Evolutionary conservation across 176 grass and related monocot species (phyloP).

Genomic region (Oryza coarctata): DNA sequence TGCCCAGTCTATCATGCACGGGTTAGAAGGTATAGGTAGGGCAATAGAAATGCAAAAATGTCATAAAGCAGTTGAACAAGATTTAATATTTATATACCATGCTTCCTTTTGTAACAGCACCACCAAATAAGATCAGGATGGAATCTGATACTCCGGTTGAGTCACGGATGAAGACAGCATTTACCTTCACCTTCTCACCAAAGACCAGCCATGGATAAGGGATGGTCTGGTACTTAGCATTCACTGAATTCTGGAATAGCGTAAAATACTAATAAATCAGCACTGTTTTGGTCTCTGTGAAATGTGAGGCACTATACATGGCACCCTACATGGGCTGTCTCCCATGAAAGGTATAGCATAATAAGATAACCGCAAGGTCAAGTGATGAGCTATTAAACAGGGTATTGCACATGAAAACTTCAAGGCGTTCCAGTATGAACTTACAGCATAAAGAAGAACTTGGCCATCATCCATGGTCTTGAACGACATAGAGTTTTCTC

Average conservation of each 20-base stretch:
- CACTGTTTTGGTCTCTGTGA: neutral
- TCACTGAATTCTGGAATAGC: conserved; percentile 79
- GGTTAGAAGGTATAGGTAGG: conserved; percentile 20
- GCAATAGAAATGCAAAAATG: conserved; percentile 12
- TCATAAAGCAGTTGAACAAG: conserved; percentile 9
- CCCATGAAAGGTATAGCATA: neutral
- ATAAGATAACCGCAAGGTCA: neutral
- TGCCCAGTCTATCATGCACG: conserved; percentile 58
- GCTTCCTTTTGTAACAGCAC: conserved; percentile 63
- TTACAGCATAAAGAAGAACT: conserved; percentile 96
- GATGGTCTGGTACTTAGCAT: conserved; percentile 90
- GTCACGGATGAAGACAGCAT: conserved; percentile 90
- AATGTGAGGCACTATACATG: neutral
- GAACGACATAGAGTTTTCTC: conserved; percentile 96
- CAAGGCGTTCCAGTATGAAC: conserved; percentile 14
- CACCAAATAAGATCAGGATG: conserved; percentile 88
- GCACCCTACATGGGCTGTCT: neutral
- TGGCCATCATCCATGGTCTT: conserved; percentile 99
- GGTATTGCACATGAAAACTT: neutral
- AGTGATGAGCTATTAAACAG: neutral
- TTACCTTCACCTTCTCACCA: conserved; percentile 95
- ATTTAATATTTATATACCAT: conserved; percentile 44
- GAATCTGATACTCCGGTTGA: conserved; percentile 92
- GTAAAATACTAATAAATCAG: conserved; percentile 12
- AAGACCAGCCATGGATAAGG: conserved; percentile 95